A percentile compares a stretch with the other conserved stretches of the same genome.
phyloP scores from a whole-genome alignment of 1,139 yeast species.

The Suhomyces coccinellae region DNA sequence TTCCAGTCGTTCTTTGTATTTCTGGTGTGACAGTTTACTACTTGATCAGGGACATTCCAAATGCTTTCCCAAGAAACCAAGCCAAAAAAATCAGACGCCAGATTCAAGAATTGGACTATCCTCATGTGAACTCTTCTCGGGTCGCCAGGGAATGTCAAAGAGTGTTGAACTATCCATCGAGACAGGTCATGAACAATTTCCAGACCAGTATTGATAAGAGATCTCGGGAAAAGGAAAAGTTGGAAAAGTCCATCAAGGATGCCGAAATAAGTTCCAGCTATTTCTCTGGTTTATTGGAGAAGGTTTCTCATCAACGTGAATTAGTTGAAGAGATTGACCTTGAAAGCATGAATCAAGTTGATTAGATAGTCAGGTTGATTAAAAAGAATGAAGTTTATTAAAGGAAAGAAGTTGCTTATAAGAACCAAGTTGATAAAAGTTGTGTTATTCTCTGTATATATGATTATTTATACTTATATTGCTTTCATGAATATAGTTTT shows the following conservation, averaged over 20 bases:
- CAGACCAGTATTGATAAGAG: conserved; percentile 69
- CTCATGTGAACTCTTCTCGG: conserved; percentile 74
- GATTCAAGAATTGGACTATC: conserved; percentile 68
- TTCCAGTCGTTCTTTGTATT: conserved; percentile 53
- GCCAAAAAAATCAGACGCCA: conserved; percentile 68
- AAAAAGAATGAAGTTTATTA: conserved; percentile 4
- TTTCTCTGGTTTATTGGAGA: conserved; percentile 54
- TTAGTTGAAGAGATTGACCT: conserved; percentile 53
- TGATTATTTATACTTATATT: not conserved
- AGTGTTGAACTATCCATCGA: conserved; percentile 77
- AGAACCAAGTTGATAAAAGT: conserved; percentile 31
- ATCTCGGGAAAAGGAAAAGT: conserved; percentile 57
- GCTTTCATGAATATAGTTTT: not conserved
- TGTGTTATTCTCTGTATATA: conserved; percentile 3
- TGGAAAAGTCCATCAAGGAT: conserved; percentile 53
- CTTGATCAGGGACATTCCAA: conserved; percentile 76
- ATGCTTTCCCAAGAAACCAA: conserved; percentile 83
- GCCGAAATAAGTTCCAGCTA: conserved; percentile 62
- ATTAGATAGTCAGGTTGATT: conserved; percentile 31
- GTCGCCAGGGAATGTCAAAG: conserved; percentile 80
- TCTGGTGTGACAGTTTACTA: conserved; percentile 64
- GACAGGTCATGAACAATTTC: conserved; percentile 78
- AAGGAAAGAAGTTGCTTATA: no score
- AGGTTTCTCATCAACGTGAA: conserved; percentile 48
- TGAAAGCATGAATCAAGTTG: conserved; percentile 45